Conservation (phyloP, 1,139 yeast species). For the Kodamaea fungicola region DNA sequence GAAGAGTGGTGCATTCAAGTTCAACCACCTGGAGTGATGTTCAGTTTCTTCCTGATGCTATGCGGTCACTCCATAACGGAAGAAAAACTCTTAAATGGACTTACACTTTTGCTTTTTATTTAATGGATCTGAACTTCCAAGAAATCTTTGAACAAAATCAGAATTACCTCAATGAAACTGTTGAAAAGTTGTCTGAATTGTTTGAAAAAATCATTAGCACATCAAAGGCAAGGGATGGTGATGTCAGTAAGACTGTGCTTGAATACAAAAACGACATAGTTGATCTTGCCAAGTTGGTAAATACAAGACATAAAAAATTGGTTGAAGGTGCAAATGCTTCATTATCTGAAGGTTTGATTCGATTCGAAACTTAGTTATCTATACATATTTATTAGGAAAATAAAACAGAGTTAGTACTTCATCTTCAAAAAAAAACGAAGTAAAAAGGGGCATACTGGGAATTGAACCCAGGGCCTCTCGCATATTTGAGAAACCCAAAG, state of each 20-base stretch:
- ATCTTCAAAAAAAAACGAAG: too few species aligned
- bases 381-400: not conserved
- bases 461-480: too few species aligned
- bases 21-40: slow-evolving; percentile 75
- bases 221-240: slow-evolving; percentile 35
- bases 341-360: slow-evolving; percentile 13
- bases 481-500: slow-evolving; percentile 18
- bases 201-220: slow-evolving; percentile 51
- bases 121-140: slow-evolving; percentile 47
- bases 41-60: slow-evolving; percentile 75
- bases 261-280: slow-evolving; percentile 48
- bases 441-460: too few species aligned
- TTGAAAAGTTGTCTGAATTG: slow-evolving; percentile 74
- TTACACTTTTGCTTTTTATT: slow-evolving; percentile 74
- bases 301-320: slow-evolving; percentile 47
- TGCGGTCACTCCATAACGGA: slow-evolving; percentile 60
- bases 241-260: slow-evolving; percentile 36
- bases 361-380: slow-evolving; percentile 2
- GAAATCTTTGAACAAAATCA: slow-evolving; percentile 75
- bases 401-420: too few species aligned
- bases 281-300: slow-evolving; percentile 43
- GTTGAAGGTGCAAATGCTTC: slow-evolving; percentile 45
- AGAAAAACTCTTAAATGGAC: slow-evolving; percentile 88
- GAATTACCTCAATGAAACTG: slow-evolving; percentile 64
- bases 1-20: slow-evolving; percentile 12